These are phyloP conservation scores for Thermomyces lanuginosus DNA, from an alignment of 2,329 filamentous ascomycete species.

Conservation along the genomic window DNA sequence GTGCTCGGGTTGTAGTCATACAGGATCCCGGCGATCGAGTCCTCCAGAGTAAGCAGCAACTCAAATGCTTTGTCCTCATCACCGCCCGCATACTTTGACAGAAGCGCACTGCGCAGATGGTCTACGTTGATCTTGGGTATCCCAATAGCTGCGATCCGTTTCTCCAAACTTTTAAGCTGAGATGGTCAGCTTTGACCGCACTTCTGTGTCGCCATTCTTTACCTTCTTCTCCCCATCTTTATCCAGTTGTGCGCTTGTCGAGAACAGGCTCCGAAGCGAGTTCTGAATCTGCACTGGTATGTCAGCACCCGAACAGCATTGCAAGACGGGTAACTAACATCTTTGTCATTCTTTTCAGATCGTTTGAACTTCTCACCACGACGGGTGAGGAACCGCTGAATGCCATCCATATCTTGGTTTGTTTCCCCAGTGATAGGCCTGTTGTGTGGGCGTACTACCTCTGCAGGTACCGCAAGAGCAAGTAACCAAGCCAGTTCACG, in stretches of 20 bases:
- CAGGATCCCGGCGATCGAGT: constrained; percentile 66
- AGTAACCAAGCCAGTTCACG: no score
- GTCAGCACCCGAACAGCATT: background rate
- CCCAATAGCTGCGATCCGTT: constrained; percentile 36
- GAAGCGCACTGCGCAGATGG: constrained; percentile 47
- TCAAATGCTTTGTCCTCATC: constrained; percentile 60
- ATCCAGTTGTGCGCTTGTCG: constrained; percentile 8
- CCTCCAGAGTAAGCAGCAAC: constrained; percentile 60
- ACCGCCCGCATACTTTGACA: constrained; percentile 47
- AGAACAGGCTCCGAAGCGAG: constrained; percentile 16
- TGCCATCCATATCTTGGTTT: constrained; percentile 26
- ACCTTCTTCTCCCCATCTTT: constrained; percentile 22
- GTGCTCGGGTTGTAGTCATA: constrained; percentile 55
- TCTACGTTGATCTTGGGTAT: constrained; percentile 41
- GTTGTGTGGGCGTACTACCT: no score
- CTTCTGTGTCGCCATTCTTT: background rate
- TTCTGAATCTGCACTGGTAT: constrained; percentile 2
- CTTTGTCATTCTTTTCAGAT: constrained; percentile 16
- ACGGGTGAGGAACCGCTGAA: constrained; percentile 26
- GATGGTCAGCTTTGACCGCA: background rate
- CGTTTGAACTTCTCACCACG: constrained; percentile 19
- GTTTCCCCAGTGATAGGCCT: no score
- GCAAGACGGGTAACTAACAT: constrained; percentile 13
- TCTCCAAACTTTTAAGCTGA: constrained; percentile 37
- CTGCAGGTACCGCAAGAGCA: no score